Conservation (phyloP, 345 rosid genomes). For the Lenwebbia sp. region DNA sequence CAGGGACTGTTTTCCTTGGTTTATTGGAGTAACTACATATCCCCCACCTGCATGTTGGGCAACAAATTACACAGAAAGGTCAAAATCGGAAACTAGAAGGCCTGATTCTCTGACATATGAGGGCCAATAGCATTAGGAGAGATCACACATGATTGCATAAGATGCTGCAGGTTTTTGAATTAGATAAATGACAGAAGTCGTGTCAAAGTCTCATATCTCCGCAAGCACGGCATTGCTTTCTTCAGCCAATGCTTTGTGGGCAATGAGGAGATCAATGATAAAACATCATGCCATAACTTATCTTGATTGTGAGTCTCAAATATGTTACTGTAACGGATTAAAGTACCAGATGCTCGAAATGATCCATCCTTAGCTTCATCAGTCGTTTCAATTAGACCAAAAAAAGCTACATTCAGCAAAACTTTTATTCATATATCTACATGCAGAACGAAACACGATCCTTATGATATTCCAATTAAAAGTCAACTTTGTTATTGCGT, state of each 20-base stretch:
- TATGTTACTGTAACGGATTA: neutral
- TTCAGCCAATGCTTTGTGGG: neutral
- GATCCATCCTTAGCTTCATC: neutral
- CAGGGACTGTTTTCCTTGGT: constrained; percentile 58
- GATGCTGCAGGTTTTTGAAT: neutral
- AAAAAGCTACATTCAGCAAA: neutral
- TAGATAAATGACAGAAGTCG: neutral
- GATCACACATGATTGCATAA: neutral
- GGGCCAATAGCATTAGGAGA: neutral
- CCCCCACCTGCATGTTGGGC: constrained; percentile 73
- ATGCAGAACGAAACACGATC: neutral
- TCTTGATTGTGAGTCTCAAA: neutral
- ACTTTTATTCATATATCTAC: neutral
- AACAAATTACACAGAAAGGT: neutral
- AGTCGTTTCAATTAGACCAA: neutral
- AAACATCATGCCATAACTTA: neutral
- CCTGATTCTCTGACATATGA: neutral
- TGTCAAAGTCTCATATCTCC: neutral
- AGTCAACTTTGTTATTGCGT: neutral
- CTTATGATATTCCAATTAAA: neutral
- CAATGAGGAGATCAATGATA: neutral
- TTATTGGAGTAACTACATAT: constrained; percentile 64
- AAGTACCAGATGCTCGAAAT: neutral
- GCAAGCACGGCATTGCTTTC: neutral
- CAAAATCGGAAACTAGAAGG: neutral